phyloP scores from a whole-genome alignment of 768 basidiomycete genomes.

The Pleurotus salmoneostramineus region DNA sequence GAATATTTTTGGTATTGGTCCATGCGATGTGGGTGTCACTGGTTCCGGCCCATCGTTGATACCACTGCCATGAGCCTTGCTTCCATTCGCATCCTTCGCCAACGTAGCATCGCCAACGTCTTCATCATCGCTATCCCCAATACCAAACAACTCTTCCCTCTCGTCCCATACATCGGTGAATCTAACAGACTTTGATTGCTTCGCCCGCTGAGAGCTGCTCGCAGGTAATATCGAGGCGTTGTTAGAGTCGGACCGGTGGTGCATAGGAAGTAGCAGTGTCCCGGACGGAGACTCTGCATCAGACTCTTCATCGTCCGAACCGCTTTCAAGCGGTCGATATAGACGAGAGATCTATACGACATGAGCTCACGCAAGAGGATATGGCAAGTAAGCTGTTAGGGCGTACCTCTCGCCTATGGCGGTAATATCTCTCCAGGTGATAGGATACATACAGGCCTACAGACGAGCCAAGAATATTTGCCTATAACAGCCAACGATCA shows the following conservation, averaged over 20 bases:
- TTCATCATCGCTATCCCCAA: slow-evolving; percentile 2
- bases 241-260: slow-evolving; percentile 13
- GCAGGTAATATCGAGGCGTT: neutral
- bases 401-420: slow-evolving; percentile 71
- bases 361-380: neutral
- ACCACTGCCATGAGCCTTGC: neutral
- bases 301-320: slow-evolving; percentile 40
- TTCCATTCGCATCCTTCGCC: neutral
- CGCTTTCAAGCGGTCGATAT: slow-evolving; percentile 66
- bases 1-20: neutral
- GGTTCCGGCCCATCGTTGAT: neutral
- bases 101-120: neutral
- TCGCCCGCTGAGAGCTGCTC: neutral
- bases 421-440: slow-evolving; percentile 71
- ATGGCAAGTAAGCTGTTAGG: neutral
- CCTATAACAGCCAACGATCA: slow-evolving; percentile 34
- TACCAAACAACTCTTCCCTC: neutral
- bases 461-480: slow-evolving; percentile 72
- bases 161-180: slow-evolving; percentile 4
- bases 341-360: slow-evolving; percentile 63
- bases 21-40: no score
- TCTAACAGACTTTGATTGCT: neutral
- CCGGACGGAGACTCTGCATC: slow-evolving; percentile 41
- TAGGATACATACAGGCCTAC: slow-evolving; percentile 66
- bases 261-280: slow-evolving; percentile 61